Conservation (phyloP, 345 rosid species). For the Pseudoturritis turrita region DNA sequence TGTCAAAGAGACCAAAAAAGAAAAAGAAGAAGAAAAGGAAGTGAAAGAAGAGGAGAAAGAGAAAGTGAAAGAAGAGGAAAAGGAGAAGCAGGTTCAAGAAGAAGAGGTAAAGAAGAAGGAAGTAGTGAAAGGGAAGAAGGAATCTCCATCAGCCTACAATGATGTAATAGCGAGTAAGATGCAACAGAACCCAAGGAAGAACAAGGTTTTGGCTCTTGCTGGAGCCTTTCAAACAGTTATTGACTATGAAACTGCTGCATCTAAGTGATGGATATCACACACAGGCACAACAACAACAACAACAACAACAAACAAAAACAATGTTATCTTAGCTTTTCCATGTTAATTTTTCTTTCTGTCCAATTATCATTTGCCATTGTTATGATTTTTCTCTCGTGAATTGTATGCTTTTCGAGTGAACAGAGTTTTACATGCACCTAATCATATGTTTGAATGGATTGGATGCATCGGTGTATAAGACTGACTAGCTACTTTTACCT, state of each 20-base stretch:
- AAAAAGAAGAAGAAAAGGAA: neutral
- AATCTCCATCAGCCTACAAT: slow-evolving; percentile 59
- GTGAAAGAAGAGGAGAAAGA: neutral
- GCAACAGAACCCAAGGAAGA: slow-evolving; percentile 57
- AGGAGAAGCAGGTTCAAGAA: neutral
- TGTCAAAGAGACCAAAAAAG: neutral
- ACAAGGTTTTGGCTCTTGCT: slow-evolving; percentile 78
- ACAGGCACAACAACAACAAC: neutral
- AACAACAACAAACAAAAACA: neutral
- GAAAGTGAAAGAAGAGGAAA: neutral
- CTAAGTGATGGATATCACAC: slow-evolving; percentile 33
- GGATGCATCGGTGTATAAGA: slow-evolving; percentile 16
- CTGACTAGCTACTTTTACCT: neutral
- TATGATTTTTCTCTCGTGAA: slow-evolving; percentile 10
- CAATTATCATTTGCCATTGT: slow-evolving; percentile 16
- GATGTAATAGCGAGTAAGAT: slow-evolving; percentile 78
- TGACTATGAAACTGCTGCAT: slow-evolving; percentile 58
- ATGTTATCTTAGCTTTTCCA: slow-evolving; percentile 2
- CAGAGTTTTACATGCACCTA: slow-evolving; percentile 10
- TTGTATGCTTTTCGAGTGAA: slow-evolving; percentile 31
- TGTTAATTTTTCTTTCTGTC: neutral
- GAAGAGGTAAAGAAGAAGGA: slow-evolving; percentile 16
- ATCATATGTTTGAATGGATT: slow-evolving; percentile 22
- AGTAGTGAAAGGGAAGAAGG: slow-evolving; percentile 49
- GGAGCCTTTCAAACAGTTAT: slow-evolving; percentile 95